Evolutionary conservation across 768 basidiomycete species (phyloP), one percentile per base, ranked within the genome.

Genomic region (Exidia glandulosa): DNA sequence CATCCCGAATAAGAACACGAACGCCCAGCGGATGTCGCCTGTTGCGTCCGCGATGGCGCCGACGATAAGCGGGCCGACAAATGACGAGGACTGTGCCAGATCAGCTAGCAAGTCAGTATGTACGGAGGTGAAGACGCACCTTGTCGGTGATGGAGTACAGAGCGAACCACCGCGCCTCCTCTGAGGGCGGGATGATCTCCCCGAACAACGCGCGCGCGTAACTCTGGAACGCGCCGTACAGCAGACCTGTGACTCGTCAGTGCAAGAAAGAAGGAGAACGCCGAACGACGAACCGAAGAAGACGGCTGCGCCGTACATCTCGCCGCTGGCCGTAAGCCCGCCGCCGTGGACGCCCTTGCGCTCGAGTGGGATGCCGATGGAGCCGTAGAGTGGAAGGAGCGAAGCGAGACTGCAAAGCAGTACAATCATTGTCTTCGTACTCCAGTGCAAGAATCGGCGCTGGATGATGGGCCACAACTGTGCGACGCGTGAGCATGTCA

Each of bases 1-100:
- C 87, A 95, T 89, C 57, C 77, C 60, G 2, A 90, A 76, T 14
- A 96, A 79, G 75, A 98, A 94, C 68, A 90, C 84, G 72, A 96
- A 97, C 2, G 87, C 86, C 62, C 88, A 88, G 30, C 94, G 87
- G 56, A 96, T 94, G 70, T 95, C 93, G 2, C 90, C 93, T 0
- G 93, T 97, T 47, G 77, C 70, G 68, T 95, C 93, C 0, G 93
- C 85, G 41, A 97, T 88, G 37, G 94, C 64, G 0, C 92, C 93
- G 1, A 97, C 94, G 29, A 92, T 74, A 5, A 94, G 75, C 2
- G 95, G 95, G 0, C 95, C 95, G 3, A 97, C 72, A 74, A 97
- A 97, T 7, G 90, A 92, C 62, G 86, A 87, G 5, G 92, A 93
- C 87, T 96, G 68, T 29, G 32, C 12, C 30, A 19, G 36, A 23